These are phyloP conservation scores for Globisporangium carolinianum DNA, from an alignment of 352 stramenopile species.

Conservation along the genomic window DNA sequence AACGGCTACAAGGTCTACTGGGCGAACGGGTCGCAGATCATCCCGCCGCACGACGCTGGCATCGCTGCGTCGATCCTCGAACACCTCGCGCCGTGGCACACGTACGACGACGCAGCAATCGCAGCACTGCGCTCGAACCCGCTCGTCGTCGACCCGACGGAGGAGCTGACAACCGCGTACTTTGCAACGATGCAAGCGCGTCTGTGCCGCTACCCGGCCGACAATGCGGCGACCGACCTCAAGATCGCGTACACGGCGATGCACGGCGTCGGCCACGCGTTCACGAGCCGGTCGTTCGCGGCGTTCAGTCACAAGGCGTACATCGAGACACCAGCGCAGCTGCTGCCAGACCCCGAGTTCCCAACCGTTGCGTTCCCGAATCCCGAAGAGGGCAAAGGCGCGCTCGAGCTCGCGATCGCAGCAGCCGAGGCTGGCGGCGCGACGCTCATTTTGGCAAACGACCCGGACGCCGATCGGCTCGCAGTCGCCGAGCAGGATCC, in stretches of 20 bases:
- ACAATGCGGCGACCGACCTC: constrained; percentile 48
- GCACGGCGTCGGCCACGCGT: constrained; percentile 95
- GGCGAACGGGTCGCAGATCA: constrained; percentile 95
- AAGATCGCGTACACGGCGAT: constrained; percentile 96
- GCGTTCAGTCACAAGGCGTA: constrained; percentile 87
- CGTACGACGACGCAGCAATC: constrained; percentile 48
- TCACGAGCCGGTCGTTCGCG: constrained; percentile 88
- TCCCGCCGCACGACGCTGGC: constrained; percentile 91
- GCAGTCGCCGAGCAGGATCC: constrained; percentile 90
- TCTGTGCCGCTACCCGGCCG: constrained; percentile 59
- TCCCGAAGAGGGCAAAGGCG: constrained; percentile 96
- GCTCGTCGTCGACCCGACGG: constrained; percentile 59
- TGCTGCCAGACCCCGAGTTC: constrained; percentile 93
- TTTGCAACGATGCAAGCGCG: constrained; percentile 41
- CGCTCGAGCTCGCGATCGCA: constrained; percentile 90
- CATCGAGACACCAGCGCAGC: constrained; percentile 80
- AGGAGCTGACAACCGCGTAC: constrained; percentile 68
- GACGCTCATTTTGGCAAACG: constrained; percentile 95
- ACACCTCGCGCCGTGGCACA: constrained; percentile 87
- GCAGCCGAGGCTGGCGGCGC: constrained; percentile 69
- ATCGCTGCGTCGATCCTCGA: constrained; percentile 89
- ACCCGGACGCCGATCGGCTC: constrained; percentile 97
- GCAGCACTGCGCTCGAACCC: constrained; percentile 24
- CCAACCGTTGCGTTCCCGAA: constrained; percentile 97
- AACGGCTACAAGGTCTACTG: constrained; percentile 98